Percentiles rank a stretch among this genome's conserved stretches.
Conservation (phyloP, 176 grass and related monocot genomes). For the Poa annua region DNA sequence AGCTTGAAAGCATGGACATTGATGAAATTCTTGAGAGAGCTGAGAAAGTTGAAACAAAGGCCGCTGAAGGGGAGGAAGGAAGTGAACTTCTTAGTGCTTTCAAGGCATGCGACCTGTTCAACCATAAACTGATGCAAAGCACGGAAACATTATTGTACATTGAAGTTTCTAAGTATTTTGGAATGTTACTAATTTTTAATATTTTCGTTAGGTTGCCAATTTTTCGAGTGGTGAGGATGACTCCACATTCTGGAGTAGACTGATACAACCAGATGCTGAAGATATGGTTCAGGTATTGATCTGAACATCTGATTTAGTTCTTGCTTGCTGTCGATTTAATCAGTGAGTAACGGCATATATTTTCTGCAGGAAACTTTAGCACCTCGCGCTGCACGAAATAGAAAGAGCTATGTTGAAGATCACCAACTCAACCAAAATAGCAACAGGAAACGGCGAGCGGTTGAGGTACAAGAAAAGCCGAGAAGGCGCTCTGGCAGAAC, state of each 20-base stretch:
- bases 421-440: slow-evolving; percentile 62
- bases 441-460: slow-evolving; percentile 64
- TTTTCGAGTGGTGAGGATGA: slow-evolving; percentile 99
- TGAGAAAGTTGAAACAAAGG: slow-evolving; percentile 96
- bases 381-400: slow-evolving; percentile 95
- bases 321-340: slow-evolving; percentile 18
- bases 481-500: slow-evolving; percentile 80
- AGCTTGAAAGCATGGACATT: slow-evolving; percentile 97
- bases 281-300: slow-evolving; percentile 80
- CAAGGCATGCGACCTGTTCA: slow-evolving; percentile 69
- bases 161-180: slow-evolving; percentile 20
- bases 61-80: slow-evolving; percentile 76
- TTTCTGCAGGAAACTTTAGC: slow-evolving; percentile 80
- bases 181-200: slow-evolving; percentile 13
- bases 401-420: slow-evolving; percentile 90
- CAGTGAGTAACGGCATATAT: slow-evolving; percentile 14
- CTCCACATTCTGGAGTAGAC: slow-evolving; percentile 90
- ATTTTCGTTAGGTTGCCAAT: slow-evolving; percentile 76
- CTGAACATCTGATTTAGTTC: background rate
- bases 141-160: slow-evolving; percentile 12
- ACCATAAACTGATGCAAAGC: slow-evolving; percentile 26
- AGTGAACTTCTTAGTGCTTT: slow-evolving; percentile 96
- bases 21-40: slow-evolving; percentile 99
- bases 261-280: slow-evolving; percentile 88
- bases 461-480: slow-evolving; percentile 75